phyloP scores from a whole-genome alignment of 805 yeast species.

The Pichia occidentalis region DNA sequence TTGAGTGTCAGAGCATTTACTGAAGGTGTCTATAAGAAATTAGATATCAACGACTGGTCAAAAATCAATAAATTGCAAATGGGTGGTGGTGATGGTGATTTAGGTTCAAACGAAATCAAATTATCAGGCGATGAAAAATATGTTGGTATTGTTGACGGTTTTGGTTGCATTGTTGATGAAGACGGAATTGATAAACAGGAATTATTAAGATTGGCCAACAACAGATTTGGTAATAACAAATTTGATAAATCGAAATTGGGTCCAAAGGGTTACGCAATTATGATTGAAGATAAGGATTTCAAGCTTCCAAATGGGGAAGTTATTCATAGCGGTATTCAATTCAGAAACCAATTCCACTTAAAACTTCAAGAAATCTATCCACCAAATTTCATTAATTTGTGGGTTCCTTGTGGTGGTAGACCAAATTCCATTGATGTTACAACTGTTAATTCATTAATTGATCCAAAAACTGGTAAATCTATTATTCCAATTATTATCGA shows the following conservation, averaged over 20 bases:
- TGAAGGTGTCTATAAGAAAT: conserved; percentile 77
- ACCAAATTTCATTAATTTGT: conserved; percentile 58
- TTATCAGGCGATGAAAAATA: conserved; percentile 78
- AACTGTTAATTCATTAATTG: conserved; percentile 68
- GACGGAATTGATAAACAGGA: conserved; percentile 79
- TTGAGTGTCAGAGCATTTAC: conserved; percentile 89
- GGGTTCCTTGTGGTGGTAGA: conserved; percentile 99
- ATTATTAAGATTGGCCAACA: conserved; percentile 68
- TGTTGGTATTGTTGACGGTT: conserved; percentile 88
- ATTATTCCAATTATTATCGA: conserved; percentile 86
- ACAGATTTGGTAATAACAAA: conserved; percentile 65
- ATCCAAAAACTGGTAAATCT: conserved; percentile 67
- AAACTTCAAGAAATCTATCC: conserved; percentile 58
- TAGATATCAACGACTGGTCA: conserved; percentile 48
- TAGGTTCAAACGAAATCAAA: conserved; percentile 91
- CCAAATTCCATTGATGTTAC: conserved; percentile 91
- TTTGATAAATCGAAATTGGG: conserved; percentile 66
- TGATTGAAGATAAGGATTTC: conserved; percentile 79
- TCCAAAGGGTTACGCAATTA: conserved; percentile 68
- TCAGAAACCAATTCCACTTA: conserved; percentile 87
- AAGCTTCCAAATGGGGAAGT: conserved; percentile 69
- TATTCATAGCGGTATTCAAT: conserved; percentile 77
- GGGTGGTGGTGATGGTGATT: conserved; percentile 98
- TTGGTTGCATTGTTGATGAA: conserved; percentile 92
- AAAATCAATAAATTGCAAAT: conserved; percentile 80